These are phyloP conservation scores for Colletotrichum limetticola DNA, from an alignment of 2,329 filamentous ascomycete species.

Conservation along the genomic window DNA sequence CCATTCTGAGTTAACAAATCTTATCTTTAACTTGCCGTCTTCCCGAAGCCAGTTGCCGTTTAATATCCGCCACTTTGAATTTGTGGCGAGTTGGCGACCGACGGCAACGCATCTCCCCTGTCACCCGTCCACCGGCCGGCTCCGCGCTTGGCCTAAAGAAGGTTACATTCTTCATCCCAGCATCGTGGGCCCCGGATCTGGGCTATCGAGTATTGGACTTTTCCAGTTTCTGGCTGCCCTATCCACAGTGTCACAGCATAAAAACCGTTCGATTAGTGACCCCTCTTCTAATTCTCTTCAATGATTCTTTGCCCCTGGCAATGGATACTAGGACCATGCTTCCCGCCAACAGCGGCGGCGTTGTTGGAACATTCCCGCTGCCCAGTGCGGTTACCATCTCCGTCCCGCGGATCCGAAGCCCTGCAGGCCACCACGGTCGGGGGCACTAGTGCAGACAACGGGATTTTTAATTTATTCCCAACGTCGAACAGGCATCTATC, in stretches of 20 bases:
- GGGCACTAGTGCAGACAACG: neutral
- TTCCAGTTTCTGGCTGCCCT: too few species aligned
- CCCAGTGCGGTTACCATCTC: conserved; percentile 10
- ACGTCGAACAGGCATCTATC: conserved; percentile 16
- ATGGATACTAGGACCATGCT: too few species aligned
- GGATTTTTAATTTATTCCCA: conserved; percentile 22
- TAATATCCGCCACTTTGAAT: neutral
- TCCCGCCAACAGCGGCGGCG: neutral
- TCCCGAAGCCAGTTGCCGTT: neutral
- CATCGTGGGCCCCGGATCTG: conserved; percentile 4
- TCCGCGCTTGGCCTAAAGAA: neutral
- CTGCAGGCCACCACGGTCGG: neutral
- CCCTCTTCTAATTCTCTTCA: neutral
- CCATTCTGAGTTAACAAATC: neutral
- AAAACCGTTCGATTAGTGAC: conserved; percentile 4
- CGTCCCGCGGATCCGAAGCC: conserved; percentile 4
- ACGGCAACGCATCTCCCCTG: neutral
- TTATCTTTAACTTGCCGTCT: neutral
- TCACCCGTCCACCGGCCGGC: neutral
- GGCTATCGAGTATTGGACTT: neutral
- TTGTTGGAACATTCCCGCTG: neutral
- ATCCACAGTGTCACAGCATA: neutral
- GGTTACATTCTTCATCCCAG: neutral
- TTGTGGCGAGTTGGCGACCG: neutral
- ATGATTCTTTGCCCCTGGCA: neutral